Conservation (phyloP, 768 basidiomycete species). For the Exidia glandulosa region DNA sequence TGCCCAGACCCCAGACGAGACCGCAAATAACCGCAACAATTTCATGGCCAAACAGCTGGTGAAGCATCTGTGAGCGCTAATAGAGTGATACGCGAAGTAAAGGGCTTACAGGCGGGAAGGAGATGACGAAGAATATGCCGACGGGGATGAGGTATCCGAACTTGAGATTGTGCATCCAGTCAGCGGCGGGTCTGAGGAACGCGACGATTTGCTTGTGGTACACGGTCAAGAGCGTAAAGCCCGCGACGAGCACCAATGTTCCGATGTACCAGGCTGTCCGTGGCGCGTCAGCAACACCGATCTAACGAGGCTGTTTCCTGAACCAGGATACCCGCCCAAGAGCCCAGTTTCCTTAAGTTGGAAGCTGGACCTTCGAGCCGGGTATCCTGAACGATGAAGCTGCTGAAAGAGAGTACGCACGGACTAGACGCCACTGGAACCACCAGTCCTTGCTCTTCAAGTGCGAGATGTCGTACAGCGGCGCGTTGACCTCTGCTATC, state of each 20-base stretch:
- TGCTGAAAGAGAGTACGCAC: no score
- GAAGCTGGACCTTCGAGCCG: no score
- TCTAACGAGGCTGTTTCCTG: no score
- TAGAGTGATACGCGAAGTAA: neutral
- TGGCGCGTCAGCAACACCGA: no score
- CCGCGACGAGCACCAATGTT: neutral
- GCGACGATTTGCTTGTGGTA: neutral
- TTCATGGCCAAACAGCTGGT: slow-evolving; percentile 81
- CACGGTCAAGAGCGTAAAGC: neutral
- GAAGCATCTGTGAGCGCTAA: neutral
- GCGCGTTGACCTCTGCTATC: neutral
- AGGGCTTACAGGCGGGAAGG: slow-evolving; percentile 63
- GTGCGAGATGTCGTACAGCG: neutral
- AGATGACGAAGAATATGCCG: slow-evolving; percentile 32
- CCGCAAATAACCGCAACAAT: slow-evolving; percentile 83
- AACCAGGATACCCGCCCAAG: no score
- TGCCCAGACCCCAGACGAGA: slow-evolving; percentile 80
- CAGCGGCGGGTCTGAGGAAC: neutral
- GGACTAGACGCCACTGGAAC: neutral
- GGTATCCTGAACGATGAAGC: no score
- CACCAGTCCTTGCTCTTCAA: neutral
- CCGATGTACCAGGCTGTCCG: neutral
- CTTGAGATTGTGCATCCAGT: neutral
- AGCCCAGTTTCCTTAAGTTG: no score
- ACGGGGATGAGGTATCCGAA: slow-evolving; percentile 34